Percentiles rank a stretch among this genome's conserved stretches.
Conservation (phyloP, 2,329 filamentous ascomycete species). For the Elsinoe batatas region DNA sequence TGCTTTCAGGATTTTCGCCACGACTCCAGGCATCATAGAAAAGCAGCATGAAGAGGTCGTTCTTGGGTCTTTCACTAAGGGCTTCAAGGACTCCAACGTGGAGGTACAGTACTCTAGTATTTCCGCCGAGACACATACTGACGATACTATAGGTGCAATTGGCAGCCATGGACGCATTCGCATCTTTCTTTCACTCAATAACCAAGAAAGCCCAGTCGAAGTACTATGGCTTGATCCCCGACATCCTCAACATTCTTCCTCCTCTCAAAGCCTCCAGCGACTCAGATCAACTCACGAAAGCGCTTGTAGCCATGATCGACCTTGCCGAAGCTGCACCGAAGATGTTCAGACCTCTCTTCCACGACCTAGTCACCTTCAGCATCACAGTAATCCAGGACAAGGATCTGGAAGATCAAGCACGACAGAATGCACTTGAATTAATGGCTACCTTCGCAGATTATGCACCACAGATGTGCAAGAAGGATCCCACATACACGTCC, state of each 20-base stretch:
- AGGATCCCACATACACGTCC: slow-evolving; percentile 79
- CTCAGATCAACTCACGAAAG: slow-evolving; percentile 82
- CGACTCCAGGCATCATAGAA: slow-evolving; percentile 90
- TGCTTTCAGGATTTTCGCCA: slow-evolving; percentile 89
- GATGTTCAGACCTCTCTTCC: slow-evolving; percentile 96
- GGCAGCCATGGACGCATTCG: slow-evolving; percentile 92
- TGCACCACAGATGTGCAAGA: slow-evolving; percentile 86
- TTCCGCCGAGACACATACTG: slow-evolving; percentile 9
- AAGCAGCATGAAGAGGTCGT: slow-evolving; percentile 92
- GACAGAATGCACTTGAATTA: slow-evolving; percentile 90
- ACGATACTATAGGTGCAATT: slow-evolving; percentile 59
- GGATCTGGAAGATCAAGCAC: slow-evolving; percentile 77
- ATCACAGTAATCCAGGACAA: slow-evolving; percentile 93
- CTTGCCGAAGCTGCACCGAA: slow-evolving; percentile 88
- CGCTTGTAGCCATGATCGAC: slow-evolving; percentile 83
- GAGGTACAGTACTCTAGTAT: slow-evolving; percentile 40
- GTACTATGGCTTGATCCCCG: slow-evolving; percentile 77
- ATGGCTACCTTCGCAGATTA: slow-evolving; percentile 98
- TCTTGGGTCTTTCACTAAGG: slow-evolving; percentile 74
- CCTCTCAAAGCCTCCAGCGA: slow-evolving; percentile 88
- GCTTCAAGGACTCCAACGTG: slow-evolving; percentile 81
- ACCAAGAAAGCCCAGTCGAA: slow-evolving; percentile 79
- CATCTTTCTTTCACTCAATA: slow-evolving; percentile 87
- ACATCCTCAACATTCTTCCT: slow-evolving; percentile 87
- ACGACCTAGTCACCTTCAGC: slow-evolving; percentile 83